Evolutionary conservation across 768 basidiomycete species (phyloP).

Genomic region (Russula emetica): DNA sequence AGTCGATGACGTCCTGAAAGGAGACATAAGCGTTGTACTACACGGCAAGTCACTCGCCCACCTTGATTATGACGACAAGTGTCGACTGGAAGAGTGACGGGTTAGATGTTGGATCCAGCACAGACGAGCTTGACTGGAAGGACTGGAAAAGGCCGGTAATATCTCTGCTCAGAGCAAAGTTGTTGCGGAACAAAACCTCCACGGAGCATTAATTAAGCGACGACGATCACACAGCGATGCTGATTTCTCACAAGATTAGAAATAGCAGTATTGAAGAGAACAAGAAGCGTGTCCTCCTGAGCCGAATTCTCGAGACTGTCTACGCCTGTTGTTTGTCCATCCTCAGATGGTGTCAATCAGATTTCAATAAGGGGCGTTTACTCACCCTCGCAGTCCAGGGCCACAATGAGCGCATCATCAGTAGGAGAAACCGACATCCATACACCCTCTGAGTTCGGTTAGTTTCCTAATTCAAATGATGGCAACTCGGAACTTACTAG

Average conservation of each 20-base stretch:
- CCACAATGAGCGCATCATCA: slow-evolving; percentile 49
- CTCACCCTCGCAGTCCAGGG: slow-evolving; percentile 61
- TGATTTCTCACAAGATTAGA: slow-evolving; percentile 49
- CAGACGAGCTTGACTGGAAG: slow-evolving; percentile 53
- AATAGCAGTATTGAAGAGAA: slow-evolving; percentile 61
- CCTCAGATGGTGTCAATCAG: neutral
- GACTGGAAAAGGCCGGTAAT: slow-evolving; percentile 59
- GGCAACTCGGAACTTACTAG: slow-evolving; percentile 32
- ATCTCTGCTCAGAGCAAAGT: slow-evolving; percentile 59
- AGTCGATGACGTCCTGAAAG: slow-evolving; percentile 57
- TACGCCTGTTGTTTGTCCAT: slow-evolving; percentile 40
- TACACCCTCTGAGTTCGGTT: slow-evolving; percentile 44
- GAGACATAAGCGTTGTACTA: neutral
- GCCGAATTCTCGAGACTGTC: slow-evolving; percentile 62
- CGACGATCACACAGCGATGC: neutral
- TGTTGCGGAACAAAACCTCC: slow-evolving; percentile 64
- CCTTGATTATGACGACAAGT: slow-evolving; percentile 64
- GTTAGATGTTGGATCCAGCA: slow-evolving; percentile 57
- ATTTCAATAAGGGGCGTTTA: neutral
- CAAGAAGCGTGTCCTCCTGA: slow-evolving; percentile 60
- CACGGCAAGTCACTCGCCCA: slow-evolving; percentile 19
- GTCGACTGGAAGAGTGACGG: slow-evolving; percentile 57
- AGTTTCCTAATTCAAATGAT: neutral
- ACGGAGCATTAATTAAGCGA: neutral
- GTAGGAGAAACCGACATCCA: slow-evolving; percentile 69